Evolutionary conservation across 192 early-diverging fungal species (phyloP), one percentile per base, ranked within the genome.

Genomic region (Podila horticola): DNA sequence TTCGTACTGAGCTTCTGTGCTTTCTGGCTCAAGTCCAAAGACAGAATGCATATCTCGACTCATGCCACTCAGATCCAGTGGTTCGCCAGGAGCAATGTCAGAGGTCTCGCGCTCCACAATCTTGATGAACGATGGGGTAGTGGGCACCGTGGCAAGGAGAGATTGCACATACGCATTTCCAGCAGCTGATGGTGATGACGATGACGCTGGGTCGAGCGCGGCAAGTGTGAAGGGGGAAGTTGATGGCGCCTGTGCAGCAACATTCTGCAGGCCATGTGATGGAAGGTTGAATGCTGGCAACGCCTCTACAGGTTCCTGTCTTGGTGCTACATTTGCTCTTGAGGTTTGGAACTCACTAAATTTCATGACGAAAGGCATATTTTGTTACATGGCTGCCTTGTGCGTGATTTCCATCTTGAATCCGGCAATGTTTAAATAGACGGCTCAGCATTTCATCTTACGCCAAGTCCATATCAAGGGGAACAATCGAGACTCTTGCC

Each of bases 111-210:
- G 66, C 52, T 81, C 77, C 22, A 81, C 71, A 45, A 81, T 81
- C 48, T 69, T 81, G 61, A 81, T 81, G 28, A 55, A 73, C 2
- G 77, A 72, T 28, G 77, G 77, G 22, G 77, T 81, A 20, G 51
- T 61, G 1, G 77, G 77, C 1, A 81, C 71, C 22, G 77, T 65
- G 3, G 77, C 71, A 0, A 81, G 38, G 11, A 81, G 55, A 4
- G 77, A 81, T 26, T 81, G 70, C 4, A 81, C 77, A 48, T 73
- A 81, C 26, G 66, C 61, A 24, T 64, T 28, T 34, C 51, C 58
- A 11, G 68, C 1, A 5, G 68, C 4, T 38, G 60, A 22, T 6
- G 58, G 9, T 50, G 62, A 57, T 29, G 68, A 17, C 38, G 45
- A 45, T 50, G 38, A 60, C 15, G 34, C 33, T 9, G 57, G 29